These are phyloP conservation scores for Verticillium klebahnii DNA, from an alignment of 2,329 filamentous ascomycete species.

Conservation along the genomic window DNA sequence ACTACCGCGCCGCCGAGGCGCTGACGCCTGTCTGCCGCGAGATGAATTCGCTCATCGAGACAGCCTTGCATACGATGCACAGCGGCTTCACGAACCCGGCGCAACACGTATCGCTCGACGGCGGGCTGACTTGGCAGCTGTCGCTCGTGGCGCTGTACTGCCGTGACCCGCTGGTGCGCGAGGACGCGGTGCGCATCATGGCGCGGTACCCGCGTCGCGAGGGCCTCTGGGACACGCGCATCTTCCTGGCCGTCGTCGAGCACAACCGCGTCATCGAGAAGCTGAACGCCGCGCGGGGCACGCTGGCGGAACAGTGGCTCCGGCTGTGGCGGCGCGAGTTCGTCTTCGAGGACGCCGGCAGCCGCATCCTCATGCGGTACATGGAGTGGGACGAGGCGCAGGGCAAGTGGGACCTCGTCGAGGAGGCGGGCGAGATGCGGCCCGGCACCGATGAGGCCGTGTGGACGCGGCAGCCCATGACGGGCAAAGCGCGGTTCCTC, in stretches of 20 bases:
- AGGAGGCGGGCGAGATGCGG: conserved; percentile 28
- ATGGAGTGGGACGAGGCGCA: conserved; percentile 23
- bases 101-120: conserved; percentile 38
- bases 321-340: conserved; percentile 31
- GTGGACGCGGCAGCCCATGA: conserved; percentile 31
- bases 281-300: conserved; percentile 24
- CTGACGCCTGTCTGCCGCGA: conserved; percentile 38
- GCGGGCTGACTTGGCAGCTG: conserved; percentile 40
- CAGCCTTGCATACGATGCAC: conserved; percentile 24
- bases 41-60: conserved; percentile 31
- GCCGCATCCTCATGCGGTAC: conserved; percentile 29
- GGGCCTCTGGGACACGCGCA: conserved; percentile 36
- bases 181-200: conserved; percentile 35
- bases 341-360: conserved; percentile 27
- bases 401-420: conserved; percentile 30
- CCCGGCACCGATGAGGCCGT: conserved; percentile 22
- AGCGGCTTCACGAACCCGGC: conserved; percentile 10
- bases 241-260: conserved; percentile 32
- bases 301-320: conserved; percentile 31
- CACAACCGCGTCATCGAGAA: conserved; percentile 31
- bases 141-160: conserved; percentile 36
- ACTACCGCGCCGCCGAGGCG: conserved; percentile 26
- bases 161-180: conserved; percentile 30
- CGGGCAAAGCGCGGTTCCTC: conserved; percentile 23
- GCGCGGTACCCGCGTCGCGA: conserved; percentile 36